phyloP scores from a whole-genome alignment of 2,329 filamentous ascomycete species.

The Claviceps spartinae region DNA sequence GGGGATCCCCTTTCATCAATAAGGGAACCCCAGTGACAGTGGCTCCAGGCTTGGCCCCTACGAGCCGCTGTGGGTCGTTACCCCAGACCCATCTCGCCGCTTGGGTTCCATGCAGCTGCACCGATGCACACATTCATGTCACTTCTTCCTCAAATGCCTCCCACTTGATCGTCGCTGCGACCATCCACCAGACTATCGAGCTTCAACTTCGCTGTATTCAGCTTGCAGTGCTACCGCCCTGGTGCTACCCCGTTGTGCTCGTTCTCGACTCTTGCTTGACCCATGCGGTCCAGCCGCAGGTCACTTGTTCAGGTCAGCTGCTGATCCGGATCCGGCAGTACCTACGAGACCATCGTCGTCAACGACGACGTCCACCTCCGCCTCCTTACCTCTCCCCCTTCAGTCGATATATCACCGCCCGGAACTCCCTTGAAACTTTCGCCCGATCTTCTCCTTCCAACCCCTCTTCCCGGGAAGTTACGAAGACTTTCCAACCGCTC shows the following conservation, averaged over 20 bases:
- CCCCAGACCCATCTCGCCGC: no score
- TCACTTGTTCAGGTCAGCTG: slow-evolving; percentile 10
- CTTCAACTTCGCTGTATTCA: no score
- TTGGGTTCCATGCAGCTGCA: no score
- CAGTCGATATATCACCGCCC: slow-evolving; percentile 14
- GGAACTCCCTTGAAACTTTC: slow-evolving; percentile 7
- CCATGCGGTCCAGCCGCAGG: neutral
- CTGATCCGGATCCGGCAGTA: slow-evolving; percentile 11
- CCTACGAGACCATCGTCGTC: slow-evolving; percentile 11
- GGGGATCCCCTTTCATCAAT: no score
- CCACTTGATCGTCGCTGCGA: neutral
- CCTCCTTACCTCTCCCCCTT: slow-evolving; percentile 11
- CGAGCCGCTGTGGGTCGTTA: no score
- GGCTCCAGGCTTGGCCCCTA: no score
- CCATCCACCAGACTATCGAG: no score
- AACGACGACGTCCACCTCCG: no score
- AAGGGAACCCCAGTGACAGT: no score
- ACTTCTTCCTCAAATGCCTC: neutral
- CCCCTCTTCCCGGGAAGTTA: slow-evolving; percentile 12
- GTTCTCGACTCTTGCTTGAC: neutral
- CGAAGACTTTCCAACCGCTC: slow-evolving; percentile 23
- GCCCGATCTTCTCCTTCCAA: slow-evolving; percentile 5
- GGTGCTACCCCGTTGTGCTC: neutral
- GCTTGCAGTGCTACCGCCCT: slow-evolving; percentile 2
- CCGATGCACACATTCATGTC: no score